Base-by-base conservation (phyloP, 1,284 basidiomycete genomes). In the Rhizoctonia solani region DNA sequence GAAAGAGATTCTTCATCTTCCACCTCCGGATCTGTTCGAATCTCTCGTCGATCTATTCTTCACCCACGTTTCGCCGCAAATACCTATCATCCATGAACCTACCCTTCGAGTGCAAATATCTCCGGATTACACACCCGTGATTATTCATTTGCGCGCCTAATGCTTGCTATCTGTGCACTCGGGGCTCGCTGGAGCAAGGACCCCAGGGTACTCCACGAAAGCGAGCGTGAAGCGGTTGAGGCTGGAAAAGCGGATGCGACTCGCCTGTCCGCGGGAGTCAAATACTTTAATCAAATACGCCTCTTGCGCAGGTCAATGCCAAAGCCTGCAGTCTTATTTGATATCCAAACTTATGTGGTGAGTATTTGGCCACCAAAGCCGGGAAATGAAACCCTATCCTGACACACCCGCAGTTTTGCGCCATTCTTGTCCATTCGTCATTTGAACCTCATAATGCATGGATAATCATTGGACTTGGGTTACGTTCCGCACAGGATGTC, bases 11-110 rank as follows among this genome's bases (percentile, higher is more conserved):
- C 46, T 70, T 6, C 42, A 59, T 19, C 86, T 88, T 71, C 88
- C 88, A 11, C 81, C 85, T 0, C 74, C 76, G 21, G 87, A 82
- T 47, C 78, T 86, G n/a, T 79, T 77, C 0, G 70, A 73, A 1
- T 69, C 69, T 0, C 78, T 87, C 27, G 79, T 86, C 71, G 78
- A 81, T 23, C 74, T 81, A 11, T 86, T 81, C 71, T 87, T 86
- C 70, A 69, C 74, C 6, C 73, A 80, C 67, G 75, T 77, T 71
- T 81, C 82, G 69, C 71, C 70, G 44, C 74, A 79, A 53, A 78
- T 81, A 54, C 81, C 83, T 4, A 73, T 86, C 13, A 73, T 87
- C 3, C 84, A 85, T 71, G 77, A 79, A 1, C 77, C 78, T 32
- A 80, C 82, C 5, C 85, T 86, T 72, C 75, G 80, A 44, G 73